Base-by-base conservation (phyloP, 345 rosid species). In the Linum lewisii region DNA sequence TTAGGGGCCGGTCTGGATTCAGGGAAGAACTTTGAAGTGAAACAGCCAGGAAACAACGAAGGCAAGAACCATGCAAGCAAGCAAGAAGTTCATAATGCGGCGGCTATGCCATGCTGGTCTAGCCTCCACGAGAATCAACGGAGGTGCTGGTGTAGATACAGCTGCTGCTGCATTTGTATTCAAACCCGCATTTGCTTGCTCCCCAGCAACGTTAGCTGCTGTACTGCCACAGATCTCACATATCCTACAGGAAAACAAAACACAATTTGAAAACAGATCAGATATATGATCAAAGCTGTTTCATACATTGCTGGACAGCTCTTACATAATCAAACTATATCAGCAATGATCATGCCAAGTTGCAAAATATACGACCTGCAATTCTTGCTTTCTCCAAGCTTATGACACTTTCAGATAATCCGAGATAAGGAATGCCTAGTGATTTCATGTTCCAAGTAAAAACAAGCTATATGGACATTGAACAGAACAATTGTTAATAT, bases 21-120 rank as follows among this genome's bases (percentile, higher is more conserved):
- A 73, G 16, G 71, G 42, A 22, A 73, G 70, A 26, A 73, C 52
- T 62, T 71, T 71, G 61, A 79, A 81, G 69, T 84, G 90, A 57
- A 81, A 84, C 21, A 84, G 80, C 90, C 90, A 81, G 6, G 90
- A 84, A 63, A 81, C 73, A 58, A 84, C 61, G 62, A 84, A 84
- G 21, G 90, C 84, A 0, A 84, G 73, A 42, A 81, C 74, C 83
- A 81, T 74, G 66, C 73, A 78, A 5, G 83, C 84, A 16, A 84
- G 81, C 63, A 80, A 68, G 66, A 79, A 77, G 58, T 84, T 84
- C 83, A 84, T 78, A 24, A 82, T 54, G 3, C 79, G 85, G 23
- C 82, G 90, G 62, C 87, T 77, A 54, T 78, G 81, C 80, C 90
- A 84, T 57, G 72, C 70, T 62, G 73, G 72, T 29, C 66, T 74